Evolutionary conservation across 345 rosid genomes (phyloP), one percentile per base, ranked within the genome.

Genomic region (Arabidopsis thaliana): DNA sequence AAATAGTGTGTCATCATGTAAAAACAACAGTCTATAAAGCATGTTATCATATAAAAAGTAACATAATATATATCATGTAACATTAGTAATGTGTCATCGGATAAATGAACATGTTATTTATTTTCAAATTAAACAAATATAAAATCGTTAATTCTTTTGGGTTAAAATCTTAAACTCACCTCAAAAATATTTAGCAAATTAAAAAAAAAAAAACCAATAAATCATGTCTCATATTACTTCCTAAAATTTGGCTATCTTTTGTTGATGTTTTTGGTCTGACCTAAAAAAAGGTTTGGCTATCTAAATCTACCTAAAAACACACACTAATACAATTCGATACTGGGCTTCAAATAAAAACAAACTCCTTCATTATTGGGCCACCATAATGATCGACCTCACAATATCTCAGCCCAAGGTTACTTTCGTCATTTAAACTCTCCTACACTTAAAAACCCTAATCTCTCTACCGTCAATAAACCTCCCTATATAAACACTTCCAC

Each of bases 381-480:
- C 20, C 16, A 32, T 23, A 32, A 51, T 28, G 30, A 9, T 0
- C 16, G 25, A 20, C n/a, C 9, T 20, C 0, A 22, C 1, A 46
- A n/a, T 55, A 6, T 24, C 6, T 40, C 12, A 59, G 57, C 58
- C 66, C 53, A 56, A 70, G 75, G 59, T 6, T 37, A 63, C 1
- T 64, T 63, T 63, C 52, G 80, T 70, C 59, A 63, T 55, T 56
- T 25, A 10, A 2, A 3, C 0, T 16, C 52, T 0, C 8, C 52
- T 0, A 7, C 52, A 42, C 13, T 4, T 6, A 7, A 46, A 70
- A 78, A 55, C 80, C 80, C 80, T 69, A 74, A 57, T 74, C 59
- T 60, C 24, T 28, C 5, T 8, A 42, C 71, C 77, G 66, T 44
- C 70, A 41, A 59, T 52, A 16, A 40, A 37, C 0, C 32, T 38